These are phyloP conservation scores for Oryza officinalis DNA, from an alignment of 176 grass and related monocot species.

Conservation along the genomic window DNA sequence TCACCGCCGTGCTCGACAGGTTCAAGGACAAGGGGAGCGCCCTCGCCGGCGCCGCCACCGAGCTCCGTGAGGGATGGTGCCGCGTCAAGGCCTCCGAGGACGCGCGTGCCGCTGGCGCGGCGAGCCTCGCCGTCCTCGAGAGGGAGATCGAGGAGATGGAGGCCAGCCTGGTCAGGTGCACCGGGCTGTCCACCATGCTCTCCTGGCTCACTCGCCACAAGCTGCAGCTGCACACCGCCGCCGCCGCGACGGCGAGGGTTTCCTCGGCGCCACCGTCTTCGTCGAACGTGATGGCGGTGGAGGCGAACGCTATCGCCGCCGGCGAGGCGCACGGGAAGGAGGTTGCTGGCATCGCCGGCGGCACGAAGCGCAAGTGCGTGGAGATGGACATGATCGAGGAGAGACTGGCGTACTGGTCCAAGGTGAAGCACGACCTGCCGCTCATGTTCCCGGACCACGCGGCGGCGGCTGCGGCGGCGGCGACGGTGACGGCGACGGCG, in stretches of 20 bases:
- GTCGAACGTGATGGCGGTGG: neutral
- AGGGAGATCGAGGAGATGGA: neutral
- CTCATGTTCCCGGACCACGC: neutral
- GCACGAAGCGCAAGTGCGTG: neutral
- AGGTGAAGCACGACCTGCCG: neutral
- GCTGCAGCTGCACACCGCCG: neutral
- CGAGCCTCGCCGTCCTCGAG: neutral
- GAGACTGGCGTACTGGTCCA: neutral
- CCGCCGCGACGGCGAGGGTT: neutral
- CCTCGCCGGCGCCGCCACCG: neutral
- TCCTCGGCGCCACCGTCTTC: no score
- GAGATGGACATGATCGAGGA: constrained; percentile 3
- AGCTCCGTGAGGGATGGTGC: neutral
- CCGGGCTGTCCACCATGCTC: neutral
- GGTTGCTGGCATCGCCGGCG: neutral
- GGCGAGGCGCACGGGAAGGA: neutral
- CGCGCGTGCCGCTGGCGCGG: neutral
- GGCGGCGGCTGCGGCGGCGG: neutral
- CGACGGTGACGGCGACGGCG: neutral
- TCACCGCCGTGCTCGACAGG: neutral
- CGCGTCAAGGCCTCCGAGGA: neutral
- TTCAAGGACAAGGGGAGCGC: neutral
- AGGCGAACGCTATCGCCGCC: neutral
- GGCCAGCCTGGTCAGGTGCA: neutral
- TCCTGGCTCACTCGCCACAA: neutral